Base-by-base conservation (phyloP, 179 eudicot genomes). In the Camellia oleifera region DNA sequence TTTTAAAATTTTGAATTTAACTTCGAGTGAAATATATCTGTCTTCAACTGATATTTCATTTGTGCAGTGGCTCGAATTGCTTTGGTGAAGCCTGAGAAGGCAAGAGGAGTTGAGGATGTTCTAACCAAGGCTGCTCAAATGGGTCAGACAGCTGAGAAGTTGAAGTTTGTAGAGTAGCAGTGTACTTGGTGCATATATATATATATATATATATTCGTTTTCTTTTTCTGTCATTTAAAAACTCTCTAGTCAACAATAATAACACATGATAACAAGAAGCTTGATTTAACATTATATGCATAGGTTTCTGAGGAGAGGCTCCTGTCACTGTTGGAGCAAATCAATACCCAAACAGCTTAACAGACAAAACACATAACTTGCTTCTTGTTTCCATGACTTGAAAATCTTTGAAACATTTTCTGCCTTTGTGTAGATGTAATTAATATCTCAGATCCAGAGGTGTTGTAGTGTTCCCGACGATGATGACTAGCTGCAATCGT, bases 71-170 rank as follows among this genome's bases (percentile, higher is more conserved):
- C 99, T 80, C 94, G 99, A 60, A 95, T 95, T 85, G 98, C 99
- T 67, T 87, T 96, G 84, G 99, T 94, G 81, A 96, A 96, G 89
- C 98, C 98, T 69, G 99, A 96, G 77, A 96, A 96, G 85, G 99
- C 99, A 69, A 89, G 93, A 82, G 98, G 99, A 81, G 99, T 96
- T 80, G 99, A 96, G 86, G 99, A 94, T 87, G 96, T 96, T 75
- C 70, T 96, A 76, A 72, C 92, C 44, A 87, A 98, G 87, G 92
- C 99, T 79, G 99, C 98, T 56, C 99, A 92, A 85, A 87, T 82
- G 87, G 99, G 99, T 82, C 98, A 96, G 81, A 92, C 94, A 63
- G 92, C 79, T 52, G 99, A 96, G 81, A 96, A 94, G 94, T 98
- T 94, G 40, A 70, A 57, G 17, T 74, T 69, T 32, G 20, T 60